These are phyloP conservation scores for Glycine soja DNA, from an alignment of 306 rosid species.

Conservation along the genomic window DNA sequence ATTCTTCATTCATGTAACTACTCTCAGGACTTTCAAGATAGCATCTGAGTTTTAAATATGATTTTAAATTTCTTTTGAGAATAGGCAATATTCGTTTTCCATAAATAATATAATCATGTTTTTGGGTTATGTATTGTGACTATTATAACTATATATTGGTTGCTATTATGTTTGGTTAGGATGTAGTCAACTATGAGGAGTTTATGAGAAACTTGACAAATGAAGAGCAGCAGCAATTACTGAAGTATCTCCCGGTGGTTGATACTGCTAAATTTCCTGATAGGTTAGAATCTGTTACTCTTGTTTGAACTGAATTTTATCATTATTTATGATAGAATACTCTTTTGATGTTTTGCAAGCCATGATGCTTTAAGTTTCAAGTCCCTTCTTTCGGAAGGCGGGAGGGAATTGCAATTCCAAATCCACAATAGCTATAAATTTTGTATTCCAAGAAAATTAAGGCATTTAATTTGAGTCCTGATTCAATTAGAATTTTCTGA, in stretches of 20 bases:
- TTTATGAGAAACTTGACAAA: constrained; percentile 75
- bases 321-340: constrained; percentile 28
- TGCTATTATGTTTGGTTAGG: constrained; percentile 62
- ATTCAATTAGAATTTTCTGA: not conserved
- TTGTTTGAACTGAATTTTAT: constrained; percentile 19
- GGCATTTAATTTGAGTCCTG: constrained; percentile 5
- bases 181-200: constrained; percentile 76
- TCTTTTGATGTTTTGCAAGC: constrained; percentile 26
- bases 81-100: not conserved
- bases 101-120: constrained; percentile 27
- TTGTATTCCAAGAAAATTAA: constrained; percentile 15
- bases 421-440: not conserved
- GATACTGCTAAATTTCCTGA: constrained; percentile 71
- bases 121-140: constrained; percentile 1
- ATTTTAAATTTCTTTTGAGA: constrained; percentile 8
- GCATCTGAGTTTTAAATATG: constrained; percentile 17
- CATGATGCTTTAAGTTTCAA: constrained; percentile 24
- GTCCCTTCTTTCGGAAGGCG: not conserved
- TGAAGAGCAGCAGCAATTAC: constrained; percentile 87
- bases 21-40: constrained; percentile 5
- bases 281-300: constrained; percentile 63
- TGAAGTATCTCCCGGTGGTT: constrained; percentile 74
- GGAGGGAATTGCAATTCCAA: not conserved
- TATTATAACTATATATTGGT: not conserved
- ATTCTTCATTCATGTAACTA: constrained; percentile 29